Conservation (phyloP, 2,329 filamentous ascomycete species). For the Fusarium austroafricanum region DNA sequence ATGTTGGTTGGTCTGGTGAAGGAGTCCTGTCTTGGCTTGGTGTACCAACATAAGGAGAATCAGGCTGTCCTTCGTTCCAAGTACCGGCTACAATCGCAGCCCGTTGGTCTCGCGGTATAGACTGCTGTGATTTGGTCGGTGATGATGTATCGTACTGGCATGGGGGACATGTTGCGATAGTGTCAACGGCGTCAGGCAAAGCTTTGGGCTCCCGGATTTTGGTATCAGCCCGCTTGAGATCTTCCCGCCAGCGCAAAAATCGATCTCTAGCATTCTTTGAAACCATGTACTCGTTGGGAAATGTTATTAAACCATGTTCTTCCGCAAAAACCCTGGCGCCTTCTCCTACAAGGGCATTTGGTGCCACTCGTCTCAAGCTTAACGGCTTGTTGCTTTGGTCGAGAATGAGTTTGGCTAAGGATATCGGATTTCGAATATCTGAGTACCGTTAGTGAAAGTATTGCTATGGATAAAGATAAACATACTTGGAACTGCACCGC, state of each 20-base stretch:
- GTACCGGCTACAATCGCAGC: slow-evolving; percentile 67
- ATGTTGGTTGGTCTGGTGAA: slow-evolving; percentile 27
- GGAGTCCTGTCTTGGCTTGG: slow-evolving; percentile 38
- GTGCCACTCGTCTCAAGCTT: slow-evolving; percentile 89
- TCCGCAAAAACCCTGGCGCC: slow-evolving; percentile 89
- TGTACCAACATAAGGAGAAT: slow-evolving; percentile 61
- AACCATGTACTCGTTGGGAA: slow-evolving; percentile 82
- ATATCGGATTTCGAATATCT: slow-evolving; percentile 95
- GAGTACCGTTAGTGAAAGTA: slow-evolving; percentile 1
- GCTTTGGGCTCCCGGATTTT: slow-evolving; percentile 50
- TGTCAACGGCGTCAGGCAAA: slow-evolving; percentile 22
- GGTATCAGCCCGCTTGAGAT: slow-evolving; percentile 72
- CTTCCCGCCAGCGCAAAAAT: slow-evolving; percentile 81
- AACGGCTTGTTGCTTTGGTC: slow-evolving; percentile 80
- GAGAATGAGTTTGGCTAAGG: slow-evolving; percentile 83
- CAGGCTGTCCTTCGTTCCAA: slow-evolving; percentile 73
- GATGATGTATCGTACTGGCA: slow-evolving; percentile 51
- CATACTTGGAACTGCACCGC: slow-evolving; percentile 89
- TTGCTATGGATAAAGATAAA: slow-evolving; percentile 33
- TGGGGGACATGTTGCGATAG: slow-evolving; percentile 40
- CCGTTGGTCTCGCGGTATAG: slow-evolving; percentile 59
- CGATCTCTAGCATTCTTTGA: slow-evolving; percentile 83
- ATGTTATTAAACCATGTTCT: slow-evolving; percentile 77
- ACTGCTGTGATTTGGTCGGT: slow-evolving; percentile 42
- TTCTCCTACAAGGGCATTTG: slow-evolving; percentile 87